These are phyloP conservation scores for Chaetomium sp. DNA, from an alignment of 2,329 filamentous ascomycete species.

Conservation along the genomic window DNA sequence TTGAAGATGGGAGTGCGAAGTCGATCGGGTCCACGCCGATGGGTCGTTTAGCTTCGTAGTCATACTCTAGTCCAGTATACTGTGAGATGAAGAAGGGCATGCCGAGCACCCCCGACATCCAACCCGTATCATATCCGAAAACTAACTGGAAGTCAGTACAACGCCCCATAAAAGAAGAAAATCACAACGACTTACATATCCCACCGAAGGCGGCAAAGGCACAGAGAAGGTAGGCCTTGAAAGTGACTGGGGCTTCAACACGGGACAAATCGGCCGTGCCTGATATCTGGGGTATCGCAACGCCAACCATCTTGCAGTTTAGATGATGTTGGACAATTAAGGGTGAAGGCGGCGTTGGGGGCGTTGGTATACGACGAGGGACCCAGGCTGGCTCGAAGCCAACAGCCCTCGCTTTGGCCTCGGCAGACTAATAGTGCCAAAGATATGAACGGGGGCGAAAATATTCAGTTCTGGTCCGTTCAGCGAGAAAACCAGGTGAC, in stretches of 20 bases:
- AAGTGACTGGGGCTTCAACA: slow-evolving; percentile 51
- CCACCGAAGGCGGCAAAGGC: slow-evolving; percentile 55
- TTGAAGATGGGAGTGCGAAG: slow-evolving; percentile 22
- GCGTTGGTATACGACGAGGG: too few relatives aligned
- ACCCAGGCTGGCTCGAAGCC: too few relatives aligned
- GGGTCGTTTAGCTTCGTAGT: slow-evolving; percentile 24
- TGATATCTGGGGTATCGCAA: slow-evolving; percentile 21
- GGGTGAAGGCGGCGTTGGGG: neutral
- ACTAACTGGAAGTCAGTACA: slow-evolving; percentile 24
- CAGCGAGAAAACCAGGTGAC: too few relatives aligned
- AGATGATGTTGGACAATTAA: neutral
- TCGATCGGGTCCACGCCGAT: slow-evolving; percentile 18
- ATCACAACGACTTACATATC: slow-evolving; percentile 33
- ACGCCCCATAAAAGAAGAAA: neutral
- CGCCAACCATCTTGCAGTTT: slow-evolving; percentile 25
- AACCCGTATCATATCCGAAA: slow-evolving; percentile 54
- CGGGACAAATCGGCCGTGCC: slow-evolving; percentile 45
- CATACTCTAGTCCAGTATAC: slow-evolving; percentile 32
- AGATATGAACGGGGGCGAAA: too few relatives aligned
- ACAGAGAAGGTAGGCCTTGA: slow-evolving; percentile 55
- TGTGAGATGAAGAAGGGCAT: slow-evolving; percentile 33
- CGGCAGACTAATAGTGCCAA: too few relatives aligned
- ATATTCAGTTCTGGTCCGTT: too few relatives aligned
- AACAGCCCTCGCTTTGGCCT: too few relatives aligned
- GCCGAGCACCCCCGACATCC: slow-evolving; percentile 45